Evolutionary conservation across 768 basidiomycete genomes (phyloP), one percentile per base, ranked within the genome.

Genomic region (Trametes cinnabarina): DNA sequence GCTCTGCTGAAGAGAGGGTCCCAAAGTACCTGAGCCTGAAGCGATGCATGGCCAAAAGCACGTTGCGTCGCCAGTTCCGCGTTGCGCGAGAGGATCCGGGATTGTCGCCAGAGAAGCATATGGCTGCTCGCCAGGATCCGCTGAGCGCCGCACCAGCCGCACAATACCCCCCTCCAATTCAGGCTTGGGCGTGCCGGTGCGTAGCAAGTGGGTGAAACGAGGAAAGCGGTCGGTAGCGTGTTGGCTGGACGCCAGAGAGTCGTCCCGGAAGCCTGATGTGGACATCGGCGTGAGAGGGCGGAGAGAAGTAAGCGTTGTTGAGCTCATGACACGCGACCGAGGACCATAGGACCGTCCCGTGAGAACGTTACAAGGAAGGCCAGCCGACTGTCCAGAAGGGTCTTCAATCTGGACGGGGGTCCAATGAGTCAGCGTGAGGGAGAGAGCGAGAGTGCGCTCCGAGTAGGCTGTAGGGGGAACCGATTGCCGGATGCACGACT

Each of bases 211-310:
- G 34, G 55, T 42, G 51, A 56, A 61, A 61, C 60, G 60, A 56
- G 60, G 60, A 48, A 61, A 61, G 60, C 60, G 60, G 60, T 57
- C 60, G 55, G 60, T 61, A 61, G 60, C 44, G 32, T 61, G 60
- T 44, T 61, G 60, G 55, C 39, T 23, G 39, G 28, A 48, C 15
- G 50, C 60, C 46, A 61, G 37, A 56, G 55, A 48, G 51, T 37
- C 40, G 37, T n/a, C 39, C 55, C 60, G 55, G 55, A 40, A 39
- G 51, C 41, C 51, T 28, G 37, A 50, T 48, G 44, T 40, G 19
- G 51, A 51, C 43, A 40, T 46, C 34, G 42, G 32, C 53, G 54
- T 60, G 53, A 60, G 59, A 55, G 59, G 54, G 34, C 59, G 48
- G 50, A 50, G 46, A 48, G 51, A 34, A 42, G 41, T 12, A 26